Conservation (phyloP, 2,329 filamentous ascomycete genomes). For the Aspergillus sp. region DNA sequence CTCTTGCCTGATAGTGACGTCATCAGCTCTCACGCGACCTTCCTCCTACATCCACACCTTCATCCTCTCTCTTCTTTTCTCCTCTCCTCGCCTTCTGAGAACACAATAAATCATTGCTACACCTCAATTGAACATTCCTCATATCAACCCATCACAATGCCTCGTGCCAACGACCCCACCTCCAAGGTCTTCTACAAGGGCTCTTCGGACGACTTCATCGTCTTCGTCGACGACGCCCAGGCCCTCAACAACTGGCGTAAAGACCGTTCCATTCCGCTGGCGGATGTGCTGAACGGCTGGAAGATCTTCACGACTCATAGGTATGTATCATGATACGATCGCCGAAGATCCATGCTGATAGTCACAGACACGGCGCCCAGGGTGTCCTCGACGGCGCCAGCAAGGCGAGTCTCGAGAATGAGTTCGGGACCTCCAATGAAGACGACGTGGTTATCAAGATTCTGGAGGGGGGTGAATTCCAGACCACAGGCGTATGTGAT, state of each 20-base stretch:
- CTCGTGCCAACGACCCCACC: constrained; percentile 68
- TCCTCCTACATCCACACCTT: background rate
- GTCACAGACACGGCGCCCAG: constrained; percentile 72
- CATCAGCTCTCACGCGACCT: constrained; percentile 15
- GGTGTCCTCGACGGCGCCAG: constrained; percentile 75
- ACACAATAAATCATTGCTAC: background rate
- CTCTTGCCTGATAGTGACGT: constrained; percentile 16
- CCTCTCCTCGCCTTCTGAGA: background rate
- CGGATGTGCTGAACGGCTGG: constrained; percentile 82
- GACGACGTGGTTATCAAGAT: constrained; percentile 83
- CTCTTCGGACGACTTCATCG: constrained; percentile 64
- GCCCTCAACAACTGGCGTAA: constrained; percentile 76
- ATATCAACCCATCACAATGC: constrained; percentile 49
- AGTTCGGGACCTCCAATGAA: constrained; percentile 79
- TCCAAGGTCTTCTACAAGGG: constrained; percentile 87
- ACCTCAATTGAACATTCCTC: constrained; percentile 8
- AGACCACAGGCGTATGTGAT: constrained; percentile 57
- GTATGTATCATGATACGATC: constrained; percentile 53
- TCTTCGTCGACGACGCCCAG: constrained; percentile 51
- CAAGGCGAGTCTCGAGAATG: constrained; percentile 71
- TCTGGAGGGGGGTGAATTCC: constrained; percentile 69
- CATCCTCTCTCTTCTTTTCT: background rate
- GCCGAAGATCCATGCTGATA: background rate
- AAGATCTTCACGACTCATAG: constrained; percentile 88
- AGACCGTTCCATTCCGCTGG: constrained; percentile 75